Evolutionary conservation across 2,329 filamentous ascomycete genomes (phyloP), one percentile per base, ranked within the genome.

Genomic region (Xylaria digitata): DNA sequence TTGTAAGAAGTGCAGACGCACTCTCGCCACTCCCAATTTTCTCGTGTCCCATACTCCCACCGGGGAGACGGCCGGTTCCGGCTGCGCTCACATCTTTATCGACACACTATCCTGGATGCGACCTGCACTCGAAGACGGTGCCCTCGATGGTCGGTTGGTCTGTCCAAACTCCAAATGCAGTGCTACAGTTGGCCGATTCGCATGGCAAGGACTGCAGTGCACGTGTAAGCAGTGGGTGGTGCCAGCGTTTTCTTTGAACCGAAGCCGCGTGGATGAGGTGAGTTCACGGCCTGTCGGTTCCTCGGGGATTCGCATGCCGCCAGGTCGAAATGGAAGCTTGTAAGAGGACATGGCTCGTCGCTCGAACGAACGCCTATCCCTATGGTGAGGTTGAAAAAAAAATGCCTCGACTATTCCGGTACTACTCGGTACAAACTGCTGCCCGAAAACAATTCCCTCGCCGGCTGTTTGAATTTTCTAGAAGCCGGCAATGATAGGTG

Each of bases 31-130:
- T 0, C 77, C 82, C 0, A 79, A 81, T 37, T 96, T 93, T 77
- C 84, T 96, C 60, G 80, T 90, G 52, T 80, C 86, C 1, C 93
- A 96, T 79, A 77, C 81, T 72, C 72, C 81, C 6, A 60, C 55
- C 61, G 65, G 70, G 65, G 67, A 37, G 71, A 68, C 19, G 63
- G 26, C 63, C 70, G 17, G 45, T 66, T n/a, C 59, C 65, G 66
- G 70, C 37, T 99, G 96, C 75, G 90, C 91, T 21, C 95, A 98
- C 79, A 88, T 94, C 78, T 98, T 97, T 79, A 81, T 98, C 70
- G 94, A 98, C 75, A 93, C 96, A 0, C 83, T 99, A 40, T 92
- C 92, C 15, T 99, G 96, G 96, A 99, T 99, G 96, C 89, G 92
- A 6, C 83, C 89, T 0, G 90, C 90, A 74, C 87, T 99, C 2